phyloP scores from a whole-genome alignment of 352 stramenopile genomes.

The Phytophthora chlamydospora region DNA sequence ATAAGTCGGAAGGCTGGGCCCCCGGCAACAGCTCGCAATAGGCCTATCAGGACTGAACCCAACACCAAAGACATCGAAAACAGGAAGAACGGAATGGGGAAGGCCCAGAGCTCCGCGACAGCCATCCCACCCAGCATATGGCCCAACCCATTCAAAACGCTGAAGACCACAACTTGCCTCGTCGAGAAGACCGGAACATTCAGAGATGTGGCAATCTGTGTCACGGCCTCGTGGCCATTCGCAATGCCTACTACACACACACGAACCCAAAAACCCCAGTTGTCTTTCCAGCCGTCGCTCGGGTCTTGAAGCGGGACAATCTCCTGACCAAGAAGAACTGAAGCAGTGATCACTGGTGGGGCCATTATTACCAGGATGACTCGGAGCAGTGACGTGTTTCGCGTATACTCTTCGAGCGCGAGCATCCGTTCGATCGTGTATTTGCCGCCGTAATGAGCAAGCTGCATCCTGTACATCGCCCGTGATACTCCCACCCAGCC shows the following conservation, averaged over 20 bases:
- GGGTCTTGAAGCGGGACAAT: conserved; percentile 14
- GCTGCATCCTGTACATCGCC: conserved; percentile 1
- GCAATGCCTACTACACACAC: background rate
- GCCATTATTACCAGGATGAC: conserved; percentile 3
- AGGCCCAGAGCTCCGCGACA: background rate
- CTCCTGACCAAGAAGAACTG: conserved; percentile 10
- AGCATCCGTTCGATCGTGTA: conserved; percentile 17
- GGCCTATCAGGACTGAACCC: background rate
- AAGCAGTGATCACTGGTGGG: background rate
- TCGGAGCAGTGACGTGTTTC: background rate
- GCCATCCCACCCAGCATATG: too few species aligned
- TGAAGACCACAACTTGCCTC: background rate
- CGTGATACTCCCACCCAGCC: conserved; percentile 1
- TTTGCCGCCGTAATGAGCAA: conserved; percentile 15
- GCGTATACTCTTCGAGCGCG: conserved; percentile 14
- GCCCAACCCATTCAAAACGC: background rate
- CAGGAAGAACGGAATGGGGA: background rate
- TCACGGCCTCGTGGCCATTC: background rate
- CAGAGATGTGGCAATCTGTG: background rate
- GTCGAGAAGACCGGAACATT: background rate
- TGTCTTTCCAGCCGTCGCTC: background rate
- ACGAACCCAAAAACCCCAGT: conserved; percentile 15
- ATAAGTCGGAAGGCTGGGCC: background rate
- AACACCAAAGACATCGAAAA: background rate
- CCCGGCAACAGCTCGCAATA: background rate